Conservation (phyloP, 176 grass and related monocot genomes). For the Zoysia pacifica region DNA sequence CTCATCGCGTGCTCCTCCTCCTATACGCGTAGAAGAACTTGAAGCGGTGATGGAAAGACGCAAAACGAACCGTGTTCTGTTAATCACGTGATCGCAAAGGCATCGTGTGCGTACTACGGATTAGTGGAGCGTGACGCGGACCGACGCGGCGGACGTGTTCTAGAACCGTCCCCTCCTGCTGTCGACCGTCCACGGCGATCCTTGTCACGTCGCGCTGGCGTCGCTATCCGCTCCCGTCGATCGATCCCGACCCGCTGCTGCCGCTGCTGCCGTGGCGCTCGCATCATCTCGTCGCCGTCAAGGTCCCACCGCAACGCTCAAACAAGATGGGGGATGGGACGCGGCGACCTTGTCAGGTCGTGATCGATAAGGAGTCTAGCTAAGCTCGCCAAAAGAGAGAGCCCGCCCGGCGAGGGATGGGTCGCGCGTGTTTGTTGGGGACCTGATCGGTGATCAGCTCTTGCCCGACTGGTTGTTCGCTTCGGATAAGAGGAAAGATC, state of each 20-base stretch:
- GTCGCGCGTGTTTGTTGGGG: no score
- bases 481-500: no score
- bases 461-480: no score
- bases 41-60: no score
- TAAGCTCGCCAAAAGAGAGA: no score
- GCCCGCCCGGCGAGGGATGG: no score
- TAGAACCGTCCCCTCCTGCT: conserved; percentile 1
- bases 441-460: no score
- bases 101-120: neutral
- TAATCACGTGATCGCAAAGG: neutral
- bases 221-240: conserved; percentile 11
- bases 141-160: neutral
- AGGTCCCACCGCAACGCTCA: neutral
- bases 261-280: neutral
- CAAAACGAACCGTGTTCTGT: neutral
- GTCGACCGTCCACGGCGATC: neutral
- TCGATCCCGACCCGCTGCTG: neutral
- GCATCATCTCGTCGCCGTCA: neutral
- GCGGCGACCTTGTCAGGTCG: neutral
- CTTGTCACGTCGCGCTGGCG: conserved; percentile 27
- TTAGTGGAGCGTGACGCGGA: conserved; percentile 34
- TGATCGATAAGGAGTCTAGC: neutral
- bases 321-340: neutral
- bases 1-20: no score
- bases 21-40: neutral